Conservation (phyloP, 192 early-diverging fungal genomes). For the Linderina pennispora region DNA sequence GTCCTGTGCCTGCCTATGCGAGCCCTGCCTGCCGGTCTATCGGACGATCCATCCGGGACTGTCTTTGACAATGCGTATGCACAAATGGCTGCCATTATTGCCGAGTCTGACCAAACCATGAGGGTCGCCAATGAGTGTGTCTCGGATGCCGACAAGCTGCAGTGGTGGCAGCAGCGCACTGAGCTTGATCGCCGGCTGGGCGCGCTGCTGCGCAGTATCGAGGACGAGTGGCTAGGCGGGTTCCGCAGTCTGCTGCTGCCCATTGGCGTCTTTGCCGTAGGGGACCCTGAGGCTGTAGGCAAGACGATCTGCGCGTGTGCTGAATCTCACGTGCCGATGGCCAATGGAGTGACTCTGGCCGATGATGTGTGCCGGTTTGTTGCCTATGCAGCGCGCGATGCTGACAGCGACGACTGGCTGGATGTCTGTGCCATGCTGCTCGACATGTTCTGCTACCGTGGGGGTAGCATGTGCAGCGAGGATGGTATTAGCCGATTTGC, state of each 20-base stretch:
- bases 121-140: conserved; percentile 40
- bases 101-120: conserved; percentile 63
- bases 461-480: conserved; percentile 16
- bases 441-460: conserved; percentile 58
- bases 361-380: conserved; percentile 51
- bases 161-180: conserved; percentile 81
- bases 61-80: conserved; percentile 48
- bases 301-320: too few relatives aligned
- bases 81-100: conserved; percentile 58
- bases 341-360: conserved; percentile 7
- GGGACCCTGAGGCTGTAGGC: too few relatives aligned
- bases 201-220: conserved; percentile 56
- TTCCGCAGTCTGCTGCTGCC: conserved; percentile 50
- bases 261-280: too few relatives aligned
- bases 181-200: conserved; percentile 64
- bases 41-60: conserved; percentile 42
- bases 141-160: conserved; percentile 57
- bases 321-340: conserved; percentile 22
- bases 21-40: conserved; percentile 32
- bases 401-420: conserved; percentile 18
- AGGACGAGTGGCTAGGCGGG: conserved; percentile 81
- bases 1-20: conserved; percentile 69
- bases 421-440: conserved; percentile 39
- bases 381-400: conserved; percentile 47
- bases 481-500: conserved; percentile 60